Evolutionary conservation across 768 basidiomycete species (phyloP).

Genomic region (button mushroom (Agaricus bisporus)): DNA sequence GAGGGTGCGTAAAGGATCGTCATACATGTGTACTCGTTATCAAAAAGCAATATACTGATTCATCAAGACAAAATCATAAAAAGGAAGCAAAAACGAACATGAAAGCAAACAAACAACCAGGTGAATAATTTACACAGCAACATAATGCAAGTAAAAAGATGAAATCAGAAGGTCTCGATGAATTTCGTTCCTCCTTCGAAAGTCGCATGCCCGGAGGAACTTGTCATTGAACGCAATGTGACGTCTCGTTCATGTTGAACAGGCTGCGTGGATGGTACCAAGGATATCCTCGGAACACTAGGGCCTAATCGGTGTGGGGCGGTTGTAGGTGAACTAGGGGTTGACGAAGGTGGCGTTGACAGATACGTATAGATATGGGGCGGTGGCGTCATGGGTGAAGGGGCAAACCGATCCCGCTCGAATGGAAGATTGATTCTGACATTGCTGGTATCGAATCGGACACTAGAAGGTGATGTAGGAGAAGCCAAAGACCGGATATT

Average conservation of each 20-base stretch:
- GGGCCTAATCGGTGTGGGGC: not conserved
- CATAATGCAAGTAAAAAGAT: not conserved
- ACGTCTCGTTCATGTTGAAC: not conserved
- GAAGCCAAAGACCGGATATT: not conserved
- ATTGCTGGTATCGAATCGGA: slow-evolving; percentile 1
- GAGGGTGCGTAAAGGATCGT: no score
- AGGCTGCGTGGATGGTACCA: not conserved
- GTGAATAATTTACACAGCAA: not conserved
- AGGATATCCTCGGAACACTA: not conserved
- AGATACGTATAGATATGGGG: not conserved
- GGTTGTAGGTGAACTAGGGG: not conserved
- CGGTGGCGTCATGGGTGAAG: not conserved
- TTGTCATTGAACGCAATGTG: not conserved
- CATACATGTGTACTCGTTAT: no score
- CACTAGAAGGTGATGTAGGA: slow-evolving; percentile 2
- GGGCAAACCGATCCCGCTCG: slow-evolving; percentile 4
- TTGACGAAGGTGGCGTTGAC: slow-evolving; percentile 4
- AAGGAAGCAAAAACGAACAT: not conserved
- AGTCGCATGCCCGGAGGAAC: not conserved
- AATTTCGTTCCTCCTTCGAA: slow-evolving; percentile 8
- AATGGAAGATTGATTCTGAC: not conserved
- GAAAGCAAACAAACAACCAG: not conserved
- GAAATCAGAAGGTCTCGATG: not conserved
- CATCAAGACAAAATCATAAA: no score
- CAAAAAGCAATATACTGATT: no score